Conservation (phyloP, 106 monocot genomes). For the Allium sativum region DNA sequence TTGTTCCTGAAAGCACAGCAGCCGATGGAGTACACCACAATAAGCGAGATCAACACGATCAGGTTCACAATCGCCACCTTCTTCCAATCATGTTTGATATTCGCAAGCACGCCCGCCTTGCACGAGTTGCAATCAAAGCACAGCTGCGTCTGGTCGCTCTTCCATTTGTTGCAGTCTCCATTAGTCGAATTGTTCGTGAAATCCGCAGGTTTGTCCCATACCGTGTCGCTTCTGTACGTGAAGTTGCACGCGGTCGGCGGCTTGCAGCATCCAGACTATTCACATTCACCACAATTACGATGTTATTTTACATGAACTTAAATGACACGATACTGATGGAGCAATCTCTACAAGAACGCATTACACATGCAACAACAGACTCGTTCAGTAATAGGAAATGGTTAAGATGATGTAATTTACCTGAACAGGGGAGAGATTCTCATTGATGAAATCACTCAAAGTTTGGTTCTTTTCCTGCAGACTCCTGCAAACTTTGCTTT, state of each 20-base stretch:
- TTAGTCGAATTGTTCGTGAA: slow-evolving; percentile 13
- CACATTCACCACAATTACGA: not conserved
- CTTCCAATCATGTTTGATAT: slow-evolving; percentile 62
- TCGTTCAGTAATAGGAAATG: too few species aligned
- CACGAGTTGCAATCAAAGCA: slow-evolving; percentile 55
- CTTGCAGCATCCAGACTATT: slow-evolving; percentile 55
- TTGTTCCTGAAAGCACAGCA: slow-evolving; percentile 68
- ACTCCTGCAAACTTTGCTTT: slow-evolving; percentile 38
- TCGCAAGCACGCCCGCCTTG: slow-evolving; percentile 50
- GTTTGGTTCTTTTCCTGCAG: slow-evolving; percentile 30
- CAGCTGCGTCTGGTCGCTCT: slow-evolving; percentile 29
- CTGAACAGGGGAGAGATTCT: slow-evolving; percentile 54
- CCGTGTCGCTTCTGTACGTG: slow-evolving; percentile 21
- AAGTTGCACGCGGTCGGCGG: slow-evolving; percentile 50
- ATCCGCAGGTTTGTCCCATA: slow-evolving; percentile 26
- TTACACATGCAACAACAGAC: too few species aligned
- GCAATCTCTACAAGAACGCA: too few species aligned
- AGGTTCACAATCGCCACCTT: slow-evolving; percentile 51
- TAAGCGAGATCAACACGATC: slow-evolving; percentile 39
- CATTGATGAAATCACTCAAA: slow-evolving; percentile 27
- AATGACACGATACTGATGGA: too few species aligned
- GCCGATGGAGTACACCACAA: slow-evolving; percentile 49
- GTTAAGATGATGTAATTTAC: slow-evolving; percentile 6
- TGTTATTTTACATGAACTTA: too few species aligned
- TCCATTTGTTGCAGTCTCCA: slow-evolving; percentile 39